Conservation (phyloP, 257 asterid genomes). For the Cruciata laevipes region DNA sequence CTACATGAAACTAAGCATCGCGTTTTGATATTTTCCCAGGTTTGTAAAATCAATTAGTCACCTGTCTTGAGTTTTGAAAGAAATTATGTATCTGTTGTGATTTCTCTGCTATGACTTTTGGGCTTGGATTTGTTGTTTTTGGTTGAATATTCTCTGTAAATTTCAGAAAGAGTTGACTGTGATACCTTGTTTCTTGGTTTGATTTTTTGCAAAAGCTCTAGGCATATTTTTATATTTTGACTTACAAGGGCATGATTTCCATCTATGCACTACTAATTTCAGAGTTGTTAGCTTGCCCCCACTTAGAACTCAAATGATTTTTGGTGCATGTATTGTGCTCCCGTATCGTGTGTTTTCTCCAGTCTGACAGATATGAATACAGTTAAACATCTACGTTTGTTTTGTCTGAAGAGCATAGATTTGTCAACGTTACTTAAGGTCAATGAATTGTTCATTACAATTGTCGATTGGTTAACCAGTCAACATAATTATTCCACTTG, state of each 20-base stretch:
- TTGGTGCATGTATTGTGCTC: neutral
- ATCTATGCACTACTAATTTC: neutral
- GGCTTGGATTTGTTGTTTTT: neutral
- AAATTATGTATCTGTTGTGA: neutral
- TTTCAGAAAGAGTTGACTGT: neutral
- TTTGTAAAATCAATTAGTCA: constrained; percentile 17
- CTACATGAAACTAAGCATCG: constrained; percentile 93
- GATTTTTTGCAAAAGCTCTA: neutral
- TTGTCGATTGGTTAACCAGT: neutral
- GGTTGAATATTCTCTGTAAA: neutral
- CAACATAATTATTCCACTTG: neutral
- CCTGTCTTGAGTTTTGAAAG: neutral
- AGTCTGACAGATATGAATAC: neutral
- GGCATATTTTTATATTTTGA: neutral
- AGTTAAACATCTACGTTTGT: neutral
- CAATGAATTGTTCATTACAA: neutral
- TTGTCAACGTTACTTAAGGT: neutral
- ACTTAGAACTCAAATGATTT: neutral
- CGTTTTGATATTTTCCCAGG: constrained; percentile 98
- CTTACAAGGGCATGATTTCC: neutral
- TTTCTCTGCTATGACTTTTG: constrained; percentile 2
- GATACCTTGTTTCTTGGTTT: neutral
- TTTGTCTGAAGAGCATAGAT: neutral
- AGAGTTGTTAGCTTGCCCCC: neutral
- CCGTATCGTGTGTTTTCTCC: neutral